A percentile compares a stretch with the other conserved stretches of the same genome.
Evolutionary conservation across 495 filamentous ascomycete genomes (phyloP).

Genomic region (Glutinoglossum americanum): DNA sequence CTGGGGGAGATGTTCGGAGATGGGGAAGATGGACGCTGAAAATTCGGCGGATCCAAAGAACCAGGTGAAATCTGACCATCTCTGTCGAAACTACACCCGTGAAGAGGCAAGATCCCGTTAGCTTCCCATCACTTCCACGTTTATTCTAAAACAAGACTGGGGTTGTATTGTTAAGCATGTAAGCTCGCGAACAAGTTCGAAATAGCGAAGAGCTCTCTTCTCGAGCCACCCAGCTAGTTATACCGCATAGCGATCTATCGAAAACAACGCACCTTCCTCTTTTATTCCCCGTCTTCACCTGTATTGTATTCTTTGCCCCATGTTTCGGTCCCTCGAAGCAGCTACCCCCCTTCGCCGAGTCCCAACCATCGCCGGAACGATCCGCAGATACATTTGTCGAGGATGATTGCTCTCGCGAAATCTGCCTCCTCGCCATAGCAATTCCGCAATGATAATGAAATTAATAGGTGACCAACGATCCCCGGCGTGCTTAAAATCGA

Average conservation of each 20-base stretch:
- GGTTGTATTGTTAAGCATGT: conserved; percentile 8
- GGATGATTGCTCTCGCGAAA: neutral
- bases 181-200: conserved; percentile 3
- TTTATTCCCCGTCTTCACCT: conserved; percentile 12
- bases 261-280: conserved; percentile 13
- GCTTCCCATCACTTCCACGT: neutral
- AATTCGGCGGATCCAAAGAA: conserved; percentile 3
- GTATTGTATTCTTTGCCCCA: conserved; percentile 11
- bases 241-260: neutral
- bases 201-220: neutral
- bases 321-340: neutral
- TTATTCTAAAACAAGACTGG: conserved; percentile 1
- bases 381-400: neutral
- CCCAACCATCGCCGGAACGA: neutral
- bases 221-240: neutral
- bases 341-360: neutral
- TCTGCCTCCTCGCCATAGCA: neutral
- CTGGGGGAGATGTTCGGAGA: conserved; percentile 15
- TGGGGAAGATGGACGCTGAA: conserved; percentile 6
- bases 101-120: conserved; percentile 1
- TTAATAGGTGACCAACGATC: neutral
- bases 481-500: neutral
- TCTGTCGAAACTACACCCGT: conserved; percentile 14
- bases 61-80: conserved; percentile 17
- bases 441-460: neutral